These are phyloP conservation scores for Pythium rhizo-oryzae DNA, from an alignment of 352 stramenopile species.

Conservation along the genomic window DNA sequence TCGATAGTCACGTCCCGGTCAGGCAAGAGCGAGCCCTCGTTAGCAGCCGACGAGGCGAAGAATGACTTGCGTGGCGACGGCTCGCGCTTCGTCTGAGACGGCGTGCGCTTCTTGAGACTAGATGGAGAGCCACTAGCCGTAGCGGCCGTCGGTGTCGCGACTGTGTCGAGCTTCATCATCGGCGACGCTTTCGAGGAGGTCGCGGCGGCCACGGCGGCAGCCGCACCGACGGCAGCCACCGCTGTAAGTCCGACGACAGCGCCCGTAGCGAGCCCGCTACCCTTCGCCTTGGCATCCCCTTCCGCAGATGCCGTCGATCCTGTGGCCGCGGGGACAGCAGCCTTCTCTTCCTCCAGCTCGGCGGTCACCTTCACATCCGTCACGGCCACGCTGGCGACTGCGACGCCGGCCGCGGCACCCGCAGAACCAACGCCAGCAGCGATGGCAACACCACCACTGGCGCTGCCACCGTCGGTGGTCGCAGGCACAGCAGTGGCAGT, in stretches of 20 bases:
- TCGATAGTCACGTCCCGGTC: constrained; percentile 7
- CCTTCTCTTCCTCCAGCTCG: constrained; percentile 12
- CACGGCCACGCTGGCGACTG: not conserved
- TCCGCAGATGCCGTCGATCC: not conserved
- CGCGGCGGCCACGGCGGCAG: not conserved
- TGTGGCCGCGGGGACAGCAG: not conserved
- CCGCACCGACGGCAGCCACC: not conserved
- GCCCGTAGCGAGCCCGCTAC: constrained; percentile 5
- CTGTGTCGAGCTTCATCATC: constrained; percentile 19
- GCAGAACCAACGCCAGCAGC: not conserved
- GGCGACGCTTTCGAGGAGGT: not conserved
- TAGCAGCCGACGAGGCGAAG: constrained; percentile 8
- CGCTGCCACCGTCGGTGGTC: not conserved
- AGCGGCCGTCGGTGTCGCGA: constrained; percentile 1
- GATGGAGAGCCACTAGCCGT: not conserved
- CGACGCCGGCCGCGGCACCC: not conserved
- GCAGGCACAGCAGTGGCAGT: not conserved
- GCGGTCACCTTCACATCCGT: not conserved
- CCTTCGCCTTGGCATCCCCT: not conserved
- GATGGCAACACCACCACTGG: not conserved
- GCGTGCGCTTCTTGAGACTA: constrained; percentile 15
- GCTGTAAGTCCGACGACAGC: constrained; percentile 9
- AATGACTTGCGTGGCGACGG: constrained; percentile 14
- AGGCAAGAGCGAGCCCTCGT: not conserved
- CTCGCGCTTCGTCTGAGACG: constrained; percentile 19